Evolutionary conservation across 306 rosid genomes (phyloP).

Genomic region (Benincasa hispida): DNA sequence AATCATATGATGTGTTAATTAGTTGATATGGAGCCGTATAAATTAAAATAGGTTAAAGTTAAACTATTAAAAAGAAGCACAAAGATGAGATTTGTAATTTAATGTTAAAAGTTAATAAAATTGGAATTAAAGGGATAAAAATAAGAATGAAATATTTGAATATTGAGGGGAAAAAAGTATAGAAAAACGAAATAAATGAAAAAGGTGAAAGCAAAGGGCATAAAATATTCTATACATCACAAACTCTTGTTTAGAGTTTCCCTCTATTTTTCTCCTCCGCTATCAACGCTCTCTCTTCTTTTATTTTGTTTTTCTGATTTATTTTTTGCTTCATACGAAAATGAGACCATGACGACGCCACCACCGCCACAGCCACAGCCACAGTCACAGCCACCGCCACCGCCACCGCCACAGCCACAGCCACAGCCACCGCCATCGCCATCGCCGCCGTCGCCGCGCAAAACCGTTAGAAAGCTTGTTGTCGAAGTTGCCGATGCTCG

Average conservation of each 20-base stretch:
- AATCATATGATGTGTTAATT: too few species aligned
- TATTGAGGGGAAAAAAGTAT: not conserved
- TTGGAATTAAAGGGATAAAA: not conserved
- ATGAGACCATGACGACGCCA: constrained; percentile 55
- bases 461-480: constrained; percentile 33
- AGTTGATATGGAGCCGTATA: too few species aligned
- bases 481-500: constrained; percentile 79
- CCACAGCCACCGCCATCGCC: not conserved
- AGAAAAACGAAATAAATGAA: not conserved
- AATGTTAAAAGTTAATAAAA: not conserved
- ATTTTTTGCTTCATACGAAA: not conserved
- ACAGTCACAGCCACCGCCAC: constrained; percentile 3
- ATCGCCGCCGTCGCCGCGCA: not conserved
- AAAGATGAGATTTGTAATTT: not conserved
- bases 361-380: constrained; percentile 10
- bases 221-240: not conserved
- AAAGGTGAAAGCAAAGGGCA: constrained; percentile 1
- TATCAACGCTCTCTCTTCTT: constrained; percentile 31
- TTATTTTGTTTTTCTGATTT: not conserved
- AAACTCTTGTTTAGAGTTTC: not conserved
- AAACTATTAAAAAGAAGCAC: too few species aligned
- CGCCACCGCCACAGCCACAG: constrained; percentile 5
- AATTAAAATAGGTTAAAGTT: too few species aligned
- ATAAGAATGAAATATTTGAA: not conserved
- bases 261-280: constrained; percentile 13